Base-by-base conservation (phyloP, 495 filamentous ascomycete genomes). In the Penicillium paradoxum region DNA sequence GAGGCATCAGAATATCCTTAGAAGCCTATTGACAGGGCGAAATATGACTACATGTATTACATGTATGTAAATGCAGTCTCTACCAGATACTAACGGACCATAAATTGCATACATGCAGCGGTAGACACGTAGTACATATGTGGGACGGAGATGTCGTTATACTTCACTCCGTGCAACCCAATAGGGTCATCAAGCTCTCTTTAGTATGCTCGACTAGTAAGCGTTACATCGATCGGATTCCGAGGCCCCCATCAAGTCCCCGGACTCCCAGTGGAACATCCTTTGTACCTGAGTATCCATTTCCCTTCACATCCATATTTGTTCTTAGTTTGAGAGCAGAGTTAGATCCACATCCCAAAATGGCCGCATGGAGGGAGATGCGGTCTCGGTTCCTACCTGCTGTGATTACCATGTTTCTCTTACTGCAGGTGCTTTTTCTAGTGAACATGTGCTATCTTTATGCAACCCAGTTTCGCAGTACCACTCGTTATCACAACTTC, bases 401-500 rank as follows among this genome's bases (percentile, higher is more conserved):
- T 10, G 18, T 50, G 6, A 32, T 41, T 2, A 21, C 27, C 3
- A 50, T 40, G 37, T 41, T 40, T 15, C 5, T 50, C 4, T 24
- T 50, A 1, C 36, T 50, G 8, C 47, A 39, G 37, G 25, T 41
- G 2, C 27, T 50, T 10, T 40, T 50, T 22, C 13, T 50, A 7
- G 36, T 11, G 36, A 50, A 50, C 15, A 50, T 50, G 47, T 50
- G 47, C 25, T 50, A 50, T 41, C 34, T 50, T 11, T 40, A 50
- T 15, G 47, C 47, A n/a, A 50, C 47, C 0, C 47, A 50, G 15
- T 41, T 32, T 17, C 36, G 36, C 17, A 50, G 47, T 32, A 30
- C 24, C 22, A 21, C 34, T 9, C 47, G 47, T 11, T 50, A 30
- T 11, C 47, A 50, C 36, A 50, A 50, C 18, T 40, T 75, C 21